phyloP scores from a whole-genome alignment of 2,329 filamentous ascomycete species.

The Cercospora nicotianae region DNA sequence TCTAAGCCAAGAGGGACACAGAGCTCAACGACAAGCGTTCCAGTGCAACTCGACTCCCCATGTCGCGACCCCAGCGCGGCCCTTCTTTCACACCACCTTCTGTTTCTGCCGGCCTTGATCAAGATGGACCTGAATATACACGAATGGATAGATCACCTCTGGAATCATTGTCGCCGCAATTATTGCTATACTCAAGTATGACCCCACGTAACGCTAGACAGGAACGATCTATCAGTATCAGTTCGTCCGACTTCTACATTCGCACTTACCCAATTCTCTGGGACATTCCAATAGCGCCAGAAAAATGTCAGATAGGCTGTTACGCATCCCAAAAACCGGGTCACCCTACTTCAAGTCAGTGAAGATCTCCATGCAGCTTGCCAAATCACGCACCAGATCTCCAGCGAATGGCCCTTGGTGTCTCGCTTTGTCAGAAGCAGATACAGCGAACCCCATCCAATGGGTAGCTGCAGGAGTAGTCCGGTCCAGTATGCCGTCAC shows the following conservation, averaged over 20 bases:
- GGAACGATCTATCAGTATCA: not conserved
- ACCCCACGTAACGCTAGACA: constrained; percentile 37
- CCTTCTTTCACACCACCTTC: not conserved
- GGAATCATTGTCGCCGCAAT: constrained; percentile 43
- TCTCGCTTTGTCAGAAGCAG: constrained; percentile 37
- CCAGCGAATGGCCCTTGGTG: constrained; percentile 43
- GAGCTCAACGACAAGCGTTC: not conserved
- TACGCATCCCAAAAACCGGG: constrained; percentile 42
- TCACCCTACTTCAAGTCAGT: constrained; percentile 35
- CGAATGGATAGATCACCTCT: constrained; percentile 43
- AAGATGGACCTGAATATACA: constrained; percentile 39
- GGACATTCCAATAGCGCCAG: constrained; percentile 44
- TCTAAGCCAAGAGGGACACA: not conserved
- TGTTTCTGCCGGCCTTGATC: constrained; percentile 2
- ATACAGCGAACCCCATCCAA: constrained; percentile 40
- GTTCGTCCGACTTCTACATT: not conserved
- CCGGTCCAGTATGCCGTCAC: constrained; percentile 46
- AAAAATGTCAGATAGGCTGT: constrained; percentile 43
- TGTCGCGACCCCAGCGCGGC: not conserved
- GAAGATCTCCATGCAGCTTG: not conserved
- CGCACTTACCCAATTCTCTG: constrained; percentile 39
- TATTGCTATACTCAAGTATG: constrained; percentile 37
- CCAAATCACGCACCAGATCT: constrained; percentile 41
- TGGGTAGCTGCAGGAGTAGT: constrained; percentile 41
- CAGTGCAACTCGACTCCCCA: not conserved